phyloP scores from a whole-genome alignment of 768 basidiomycete genomes.

The Hydnum rufescens region DNA sequence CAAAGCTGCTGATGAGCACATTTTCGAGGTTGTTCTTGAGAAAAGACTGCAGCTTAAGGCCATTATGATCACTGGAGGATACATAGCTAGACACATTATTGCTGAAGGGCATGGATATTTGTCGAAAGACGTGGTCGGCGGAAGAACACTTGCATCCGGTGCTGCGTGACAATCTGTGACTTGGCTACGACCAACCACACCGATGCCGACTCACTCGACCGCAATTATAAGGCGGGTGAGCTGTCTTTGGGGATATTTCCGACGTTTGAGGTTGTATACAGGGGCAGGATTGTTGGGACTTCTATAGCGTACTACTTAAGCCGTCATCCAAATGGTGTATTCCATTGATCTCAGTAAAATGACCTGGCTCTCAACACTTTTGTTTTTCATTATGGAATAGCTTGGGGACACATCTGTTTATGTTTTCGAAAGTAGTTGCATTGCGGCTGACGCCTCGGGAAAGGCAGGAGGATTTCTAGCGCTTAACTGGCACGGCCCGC shows the following conservation, averaged over 20 bases:
- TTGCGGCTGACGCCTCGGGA: slow-evolving; percentile 15
- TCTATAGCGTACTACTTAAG: slow-evolving; percentile 18
- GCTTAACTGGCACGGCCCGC: slow-evolving; percentile 23
- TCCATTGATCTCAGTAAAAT: neutral
- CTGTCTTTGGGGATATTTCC: neutral
- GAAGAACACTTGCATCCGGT: no score
- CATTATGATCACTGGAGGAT: no score
- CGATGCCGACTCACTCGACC: no score
- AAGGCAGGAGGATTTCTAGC: slow-evolving; percentile 22
- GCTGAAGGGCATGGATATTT: no score
- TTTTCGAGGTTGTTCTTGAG: no score
- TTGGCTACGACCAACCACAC: no score
- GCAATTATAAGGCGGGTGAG: slow-evolving; percentile 1
- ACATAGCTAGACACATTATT: no score
- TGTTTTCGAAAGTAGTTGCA: slow-evolving; percentile 12
- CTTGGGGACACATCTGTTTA: slow-evolving; percentile 7
- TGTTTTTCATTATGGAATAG: slow-evolving; percentile 2
- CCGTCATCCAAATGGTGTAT: slow-evolving; percentile 8
- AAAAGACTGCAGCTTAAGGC: no score
- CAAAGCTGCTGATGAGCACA: no score
- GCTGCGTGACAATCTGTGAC: no score
- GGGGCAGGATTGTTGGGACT: slow-evolving; percentile 11
- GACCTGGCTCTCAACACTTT: neutral
- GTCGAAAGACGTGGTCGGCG: no score
- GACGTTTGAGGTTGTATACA: neutral